Base-by-base conservation (phyloP, 768 basidiomycete genomes). In the Leccinum olivaceopallidum region DNA sequence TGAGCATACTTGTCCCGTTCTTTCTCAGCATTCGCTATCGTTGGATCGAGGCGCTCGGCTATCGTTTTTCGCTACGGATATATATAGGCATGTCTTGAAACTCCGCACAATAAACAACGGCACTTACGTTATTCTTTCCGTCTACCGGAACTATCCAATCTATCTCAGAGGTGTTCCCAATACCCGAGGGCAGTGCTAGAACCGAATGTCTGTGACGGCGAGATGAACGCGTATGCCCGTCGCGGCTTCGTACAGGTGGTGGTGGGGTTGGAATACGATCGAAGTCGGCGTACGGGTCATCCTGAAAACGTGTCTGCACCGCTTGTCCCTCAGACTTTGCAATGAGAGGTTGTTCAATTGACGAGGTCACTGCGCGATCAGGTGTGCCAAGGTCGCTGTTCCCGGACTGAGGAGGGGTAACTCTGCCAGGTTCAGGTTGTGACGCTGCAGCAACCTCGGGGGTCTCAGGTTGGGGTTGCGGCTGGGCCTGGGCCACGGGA, bases 41-140 rank as follows among this genome's bases (percentile, higher is more conserved):
- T 89, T 4, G 84, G 83, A 22, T 76, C 50, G 5, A 90, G 71
- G 4, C 88, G 80, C 55, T 86, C 82, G 7, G 77, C 77, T 1
- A 86, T 71, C 0, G 81, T 83, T 57, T 65, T 77, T 30, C 71
- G 74, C 52, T 73, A 28, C 4, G 61, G 14, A 53, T 24, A 22
- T 7, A 36, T 32, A 4, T 26, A 22, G 34, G 18, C 6, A 39
- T 18, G 5, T 42, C 14, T 36, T 48, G n/a, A 37, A 0, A 26
- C 13, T 26, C 18, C 39, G 12, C 26, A 36, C 42, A 24, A n/a
- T 5, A 4, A 36, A 36, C 26, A 28, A 20, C 3, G 36, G 8
- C 10, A 63, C 73, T 52, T 50, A 71, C 73, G 5, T 13, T 39
- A 4, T 9, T 16, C 55, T 65, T 75, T 20, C 57, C 61, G 5